These are phyloP conservation scores for Elaeis guineensis DNA, from an alignment of 176 grass and related monocot species.

Conservation along the genomic window DNA sequence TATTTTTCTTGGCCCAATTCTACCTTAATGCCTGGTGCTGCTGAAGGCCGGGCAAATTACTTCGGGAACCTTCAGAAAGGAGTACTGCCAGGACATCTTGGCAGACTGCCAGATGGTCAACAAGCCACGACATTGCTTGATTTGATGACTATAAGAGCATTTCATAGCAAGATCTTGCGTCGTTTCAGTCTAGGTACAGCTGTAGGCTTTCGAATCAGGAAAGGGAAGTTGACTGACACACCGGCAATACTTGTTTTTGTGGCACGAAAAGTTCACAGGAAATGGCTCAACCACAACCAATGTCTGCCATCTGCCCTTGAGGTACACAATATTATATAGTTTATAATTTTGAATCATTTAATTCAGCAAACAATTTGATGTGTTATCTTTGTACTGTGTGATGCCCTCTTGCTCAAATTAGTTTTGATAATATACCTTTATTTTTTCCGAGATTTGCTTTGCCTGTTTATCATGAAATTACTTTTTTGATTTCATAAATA, in stretches of 20 bases:
- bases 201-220: slow-evolving; percentile 85
- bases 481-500: slow-evolving; percentile 47
- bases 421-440: too few species aligned
- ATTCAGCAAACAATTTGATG: too few species aligned
- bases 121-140: slow-evolving; percentile 94
- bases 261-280: slow-evolving; percentile 82
- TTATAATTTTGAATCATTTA: too few species aligned
- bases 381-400: too few species aligned
- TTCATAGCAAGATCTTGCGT: slow-evolving; percentile 92
- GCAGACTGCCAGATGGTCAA: slow-evolving; percentile 60
- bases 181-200: slow-evolving; percentile 85
- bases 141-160: slow-evolving; percentile 96
- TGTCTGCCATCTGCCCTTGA: slow-evolving; percentile 81
- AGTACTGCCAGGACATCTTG: slow-evolving; percentile 61
- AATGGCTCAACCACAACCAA: slow-evolving; percentile 67
- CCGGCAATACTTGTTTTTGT: slow-evolving; percentile 92
- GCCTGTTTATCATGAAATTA: not conserved
- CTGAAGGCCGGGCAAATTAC: slow-evolving; percentile 94
- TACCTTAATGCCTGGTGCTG: slow-evolving; percentile 65
- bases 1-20: slow-evolving; percentile 98
- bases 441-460: too few species aligned
- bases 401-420: too few species aligned
- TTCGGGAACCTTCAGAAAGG: slow-evolving; percentile 98
- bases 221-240: slow-evolving; percentile 69
- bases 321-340: slow-evolving; percentile 24